Base-by-base conservation (phyloP, 2,329 filamentous ascomycete genomes). In the Exophiala calicioides region DNA sequence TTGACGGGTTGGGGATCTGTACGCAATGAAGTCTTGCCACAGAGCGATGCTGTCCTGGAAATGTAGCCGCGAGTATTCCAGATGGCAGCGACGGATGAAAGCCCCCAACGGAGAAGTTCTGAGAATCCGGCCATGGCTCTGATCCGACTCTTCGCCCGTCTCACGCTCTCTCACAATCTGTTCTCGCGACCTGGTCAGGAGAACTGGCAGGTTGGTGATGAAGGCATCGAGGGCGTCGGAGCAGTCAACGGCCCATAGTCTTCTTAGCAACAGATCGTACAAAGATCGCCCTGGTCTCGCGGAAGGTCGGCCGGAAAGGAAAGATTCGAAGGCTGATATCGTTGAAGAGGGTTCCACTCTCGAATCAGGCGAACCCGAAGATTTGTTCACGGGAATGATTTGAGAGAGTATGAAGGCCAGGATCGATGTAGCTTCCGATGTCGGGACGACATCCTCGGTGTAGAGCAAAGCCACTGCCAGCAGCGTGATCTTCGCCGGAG, bases 401-500 rank as follows among this genome's bases (percentile, higher is more conserved):
- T 89, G 81, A 35, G 81, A 81, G 44, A 88, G 78, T 53, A 95
- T 76, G 69, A 94, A 93, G 31, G 86, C 86, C 15, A 95, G 77
- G 23, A 95, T 75, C 10, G 86, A 78, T 32, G 91, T 78, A 18
- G 84, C 82, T n/a, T 85, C 82, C 38, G 79, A 75, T 50, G 79
- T 82, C 2, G 86, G 84, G 12, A 90, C 77, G 2, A 77, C 73
- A 16, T 82, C 82, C 55, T 86, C 82, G 27, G 81, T 81, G 68
- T 98, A 97, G 43, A 96, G 76, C 59, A 89, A 81, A 41, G 93
- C 79, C 42, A 98, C 79, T 44, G 82, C 81, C 44, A 97, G 78
- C 18, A 96, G 77, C 61, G 86, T 85, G 57, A 97, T 80, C 65
- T 93, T 95, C 58, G 88, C 84, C 9, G 91, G 88, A n/a, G 88